Conservation (phyloP, 2,329 filamentous ascomycete species). For the Drechslerella stenobrocha region DNA sequence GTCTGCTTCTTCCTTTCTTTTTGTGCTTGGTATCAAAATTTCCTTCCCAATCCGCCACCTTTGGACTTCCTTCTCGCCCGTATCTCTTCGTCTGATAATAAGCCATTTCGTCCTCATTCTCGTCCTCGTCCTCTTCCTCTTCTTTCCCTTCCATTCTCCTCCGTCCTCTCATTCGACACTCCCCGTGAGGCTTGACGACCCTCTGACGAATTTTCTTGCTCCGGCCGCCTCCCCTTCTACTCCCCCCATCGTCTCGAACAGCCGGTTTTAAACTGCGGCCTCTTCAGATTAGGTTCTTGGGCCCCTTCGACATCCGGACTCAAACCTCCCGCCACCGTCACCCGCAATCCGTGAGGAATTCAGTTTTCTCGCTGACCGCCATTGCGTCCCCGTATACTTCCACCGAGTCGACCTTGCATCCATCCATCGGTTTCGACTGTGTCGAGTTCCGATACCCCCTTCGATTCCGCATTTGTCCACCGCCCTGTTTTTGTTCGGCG, state of each 20-base stretch:
- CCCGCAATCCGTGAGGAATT: conserved; percentile 47
- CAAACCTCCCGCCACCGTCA: conserved; percentile 5
- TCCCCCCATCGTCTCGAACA: conserved; percentile 17
- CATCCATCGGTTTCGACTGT: conserved; percentile 33
- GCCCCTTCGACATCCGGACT: conserved; percentile 19
- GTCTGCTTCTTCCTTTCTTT: conserved; percentile 12
- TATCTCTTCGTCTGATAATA: conserved; percentile 49
- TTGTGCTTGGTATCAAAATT: conserved; percentile 43
- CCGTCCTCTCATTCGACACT: conserved; percentile 40
- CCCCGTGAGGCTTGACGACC: conserved; percentile 47
- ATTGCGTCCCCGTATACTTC: conserved; percentile 1
- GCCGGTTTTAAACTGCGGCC: conserved; percentile 30
- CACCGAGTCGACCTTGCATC: conserved; percentile 3
- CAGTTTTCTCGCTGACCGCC: conserved; percentile 44
- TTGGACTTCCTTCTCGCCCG: conserved; percentile 23
- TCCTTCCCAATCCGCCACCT: conserved; percentile 47
- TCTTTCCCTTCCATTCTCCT: conserved; percentile 1
- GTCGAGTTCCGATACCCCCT: conserved; percentile 43
- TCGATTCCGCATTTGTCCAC: conserved; percentile 17
- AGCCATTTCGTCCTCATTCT: conserved; percentile 39
- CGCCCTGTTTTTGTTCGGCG: conserved; percentile 37
- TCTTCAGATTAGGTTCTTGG: conserved; percentile 32
- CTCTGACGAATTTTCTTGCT: conserved; percentile 41
- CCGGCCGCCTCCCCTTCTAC: conserved; percentile 15
- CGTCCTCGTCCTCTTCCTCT: conserved; percentile 4